Conservation (phyloP, 1,284 basidiomycete genomes). For the Melampsora occidentalis region DNA sequence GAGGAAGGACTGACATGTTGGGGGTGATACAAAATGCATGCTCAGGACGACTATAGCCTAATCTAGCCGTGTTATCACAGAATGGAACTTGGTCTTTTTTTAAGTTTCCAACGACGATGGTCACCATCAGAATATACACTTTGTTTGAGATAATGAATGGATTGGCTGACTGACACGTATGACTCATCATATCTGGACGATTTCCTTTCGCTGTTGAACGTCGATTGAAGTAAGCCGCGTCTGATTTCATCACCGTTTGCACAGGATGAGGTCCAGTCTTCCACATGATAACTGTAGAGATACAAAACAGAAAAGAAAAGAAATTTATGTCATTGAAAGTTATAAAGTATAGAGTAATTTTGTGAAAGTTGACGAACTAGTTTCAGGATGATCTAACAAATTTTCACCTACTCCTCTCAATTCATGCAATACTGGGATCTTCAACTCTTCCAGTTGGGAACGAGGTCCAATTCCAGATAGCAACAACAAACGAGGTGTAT, state of each 20-base stretch:
- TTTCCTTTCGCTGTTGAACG: constrained; percentile 36
- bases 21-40: constrained; percentile 56
- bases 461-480: constrained; percentile 60
- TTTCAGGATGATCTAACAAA: constrained; percentile 59
- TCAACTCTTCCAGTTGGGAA: constrained; percentile 55
- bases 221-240: constrained; percentile 52
- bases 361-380: constrained; percentile 44
- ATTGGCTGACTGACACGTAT: constrained; percentile 45
- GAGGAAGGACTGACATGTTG: constrained; percentile 49
- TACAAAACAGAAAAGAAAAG: constrained; percentile 37
- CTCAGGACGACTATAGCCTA: constrained; percentile 52
- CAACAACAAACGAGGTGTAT: constrained; percentile 59
- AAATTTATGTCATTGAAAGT: not conserved
- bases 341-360: not conserved
- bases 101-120: not conserved
- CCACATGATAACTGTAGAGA: constrained; percentile 48
- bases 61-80: constrained; percentile 52
- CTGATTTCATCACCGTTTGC: constrained; percentile 54
- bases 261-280: constrained; percentile 51
- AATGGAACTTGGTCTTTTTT: constrained; percentile 51
- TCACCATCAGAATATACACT: not conserved
- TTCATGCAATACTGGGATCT: constrained; percentile 55
- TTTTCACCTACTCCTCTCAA: constrained; percentile 61
- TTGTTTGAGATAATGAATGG: not conserved
- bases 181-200: constrained; percentile 53